A percentile compares a stretch with the other conserved stretches of the same genome.
phyloP scores from a whole-genome alignment of 2,329 filamentous ascomycete species.

The Pestalotiopsis sp. region DNA sequence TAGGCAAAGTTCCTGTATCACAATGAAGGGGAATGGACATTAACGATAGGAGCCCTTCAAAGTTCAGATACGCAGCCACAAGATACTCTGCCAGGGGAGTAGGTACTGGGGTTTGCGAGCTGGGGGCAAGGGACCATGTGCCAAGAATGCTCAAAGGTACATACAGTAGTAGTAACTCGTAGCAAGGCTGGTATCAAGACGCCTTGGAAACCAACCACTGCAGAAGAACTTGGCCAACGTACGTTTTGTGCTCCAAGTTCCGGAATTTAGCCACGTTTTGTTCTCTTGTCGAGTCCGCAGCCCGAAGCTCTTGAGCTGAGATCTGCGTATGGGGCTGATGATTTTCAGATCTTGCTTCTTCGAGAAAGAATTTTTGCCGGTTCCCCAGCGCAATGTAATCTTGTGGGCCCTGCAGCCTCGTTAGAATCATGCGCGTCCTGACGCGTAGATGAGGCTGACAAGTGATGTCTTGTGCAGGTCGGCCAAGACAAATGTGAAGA shows the following conservation, averaged over 20 bases:
- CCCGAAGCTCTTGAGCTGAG: not conserved
- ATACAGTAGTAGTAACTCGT: too few species aligned
- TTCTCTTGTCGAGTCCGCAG: not conserved
- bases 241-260: too few species aligned
- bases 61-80: not conserved
- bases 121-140: not conserved
- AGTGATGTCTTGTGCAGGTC: not conserved
- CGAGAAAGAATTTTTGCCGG: not conserved
- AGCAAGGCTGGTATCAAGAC: too few species aligned
- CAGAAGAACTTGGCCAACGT: too few species aligned
- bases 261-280: too few species aligned
- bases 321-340: not conserved
- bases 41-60: not conserved
- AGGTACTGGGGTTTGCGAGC: not conserved
- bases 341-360: not conserved
- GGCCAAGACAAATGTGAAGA: not conserved
- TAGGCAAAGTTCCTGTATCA: not conserved
- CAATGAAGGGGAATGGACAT: not conserved
- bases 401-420: constrained; percentile 7
- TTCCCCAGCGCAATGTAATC: not conserved
- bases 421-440: not conserved
- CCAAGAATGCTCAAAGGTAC: too few species aligned
- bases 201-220: too few species aligned
- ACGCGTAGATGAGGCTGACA: constrained; percentile 7
- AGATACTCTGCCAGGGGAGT: not conserved